These are phyloP conservation scores for Phytopythium vexans DNA, from an alignment of 352 stramenopile species.

Conservation along the genomic window DNA sequence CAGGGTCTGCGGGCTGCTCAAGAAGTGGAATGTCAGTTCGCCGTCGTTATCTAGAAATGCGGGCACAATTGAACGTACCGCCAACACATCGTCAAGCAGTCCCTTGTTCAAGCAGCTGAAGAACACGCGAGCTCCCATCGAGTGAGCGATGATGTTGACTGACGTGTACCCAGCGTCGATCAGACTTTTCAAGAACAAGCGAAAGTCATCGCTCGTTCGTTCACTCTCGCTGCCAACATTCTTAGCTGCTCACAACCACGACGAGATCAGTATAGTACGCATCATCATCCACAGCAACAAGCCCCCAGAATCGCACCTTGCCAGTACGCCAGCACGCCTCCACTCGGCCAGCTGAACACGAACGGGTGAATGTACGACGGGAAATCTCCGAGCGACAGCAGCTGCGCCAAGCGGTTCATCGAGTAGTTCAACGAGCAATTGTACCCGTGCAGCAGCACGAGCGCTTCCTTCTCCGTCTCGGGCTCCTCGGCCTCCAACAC, in stretches of 20 bases:
- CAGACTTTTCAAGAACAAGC: conserved; percentile 50
- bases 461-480: conserved; percentile 42
- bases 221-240: conserved; percentile 39
- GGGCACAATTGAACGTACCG: conserved; percentile 15
- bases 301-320: conserved; percentile 20
- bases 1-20: conserved; percentile 1
- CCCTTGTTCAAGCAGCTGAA: conserved; percentile 46
- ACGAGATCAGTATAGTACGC: background rate
- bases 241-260: conserved; percentile 20
- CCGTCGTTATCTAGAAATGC: too few relatives aligned
- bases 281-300: background rate
- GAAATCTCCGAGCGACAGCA: conserved; percentile 65
- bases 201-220: conserved; percentile 35
- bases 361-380: conserved; percentile 64
- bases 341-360: conserved; percentile 74
- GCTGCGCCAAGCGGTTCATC: conserved; percentile 53
- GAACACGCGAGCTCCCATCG: conserved; percentile 61
- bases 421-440: conserved; percentile 70
- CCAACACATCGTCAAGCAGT: conserved; percentile 39
- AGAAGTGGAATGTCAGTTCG: too few relatives aligned
- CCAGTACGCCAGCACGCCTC: conserved; percentile 54
- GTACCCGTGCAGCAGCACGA: conserved; percentile 68
- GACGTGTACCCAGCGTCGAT: conserved; percentile 60
- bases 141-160: conserved; percentile 64
- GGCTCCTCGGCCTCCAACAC: conserved; percentile 18